These are phyloP conservation scores for Ceratocystis papillata DNA, from an alignment of 2,329 filamentous ascomycete genomes.

Conservation along the genomic window DNA sequence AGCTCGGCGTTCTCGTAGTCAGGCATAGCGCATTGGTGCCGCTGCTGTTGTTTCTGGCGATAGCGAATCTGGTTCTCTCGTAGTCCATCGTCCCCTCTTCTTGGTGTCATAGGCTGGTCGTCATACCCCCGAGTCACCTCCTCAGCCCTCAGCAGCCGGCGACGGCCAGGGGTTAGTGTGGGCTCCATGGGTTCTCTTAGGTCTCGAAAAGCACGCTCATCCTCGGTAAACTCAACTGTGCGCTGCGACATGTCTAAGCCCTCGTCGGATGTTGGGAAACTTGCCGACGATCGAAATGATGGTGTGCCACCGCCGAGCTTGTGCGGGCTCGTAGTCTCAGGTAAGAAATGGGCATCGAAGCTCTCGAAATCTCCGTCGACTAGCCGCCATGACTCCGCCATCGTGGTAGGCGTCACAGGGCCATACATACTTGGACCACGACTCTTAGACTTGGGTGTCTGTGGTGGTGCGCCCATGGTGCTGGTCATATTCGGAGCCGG, in stretches of 20 bases:
- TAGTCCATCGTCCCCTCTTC: background rate
- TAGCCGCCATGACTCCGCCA: conserved; percentile 50
- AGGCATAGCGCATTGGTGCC: background rate
- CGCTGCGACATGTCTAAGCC: conserved; percentile 33
- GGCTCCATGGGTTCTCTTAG: conserved; percentile 26
- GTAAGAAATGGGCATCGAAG: conserved; percentile 39
- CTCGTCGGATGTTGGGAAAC: conserved; percentile 42
- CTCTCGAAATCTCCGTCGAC: conserved; percentile 51
- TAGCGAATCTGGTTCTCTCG: background rate
- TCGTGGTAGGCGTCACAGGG: conserved; percentile 30
- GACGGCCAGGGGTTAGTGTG: conserved; percentile 26
- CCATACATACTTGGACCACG: background rate
- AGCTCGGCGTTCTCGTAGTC: conserved; percentile 11
- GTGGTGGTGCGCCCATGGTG: background rate
- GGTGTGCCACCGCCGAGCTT: conserved; percentile 37
- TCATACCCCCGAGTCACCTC: background rate
- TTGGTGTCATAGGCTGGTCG: background rate
- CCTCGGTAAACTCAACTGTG: conserved; percentile 23
- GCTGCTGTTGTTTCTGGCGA: background rate
- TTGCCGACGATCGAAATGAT: conserved; percentile 35
- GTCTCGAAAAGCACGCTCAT: conserved; percentile 29
- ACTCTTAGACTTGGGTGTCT: background rate
- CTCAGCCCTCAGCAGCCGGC: conserved; percentile 21
- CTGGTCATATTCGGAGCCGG: background rate
- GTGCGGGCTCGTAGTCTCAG: background rate